Percentiles rank a stretch among this genome's conserved stretches.
These are phyloP conservation scores for Wickerhamiella parazyma DNA, from an alignment of 805 yeast genomes.

Conservation along the genomic window DNA sequence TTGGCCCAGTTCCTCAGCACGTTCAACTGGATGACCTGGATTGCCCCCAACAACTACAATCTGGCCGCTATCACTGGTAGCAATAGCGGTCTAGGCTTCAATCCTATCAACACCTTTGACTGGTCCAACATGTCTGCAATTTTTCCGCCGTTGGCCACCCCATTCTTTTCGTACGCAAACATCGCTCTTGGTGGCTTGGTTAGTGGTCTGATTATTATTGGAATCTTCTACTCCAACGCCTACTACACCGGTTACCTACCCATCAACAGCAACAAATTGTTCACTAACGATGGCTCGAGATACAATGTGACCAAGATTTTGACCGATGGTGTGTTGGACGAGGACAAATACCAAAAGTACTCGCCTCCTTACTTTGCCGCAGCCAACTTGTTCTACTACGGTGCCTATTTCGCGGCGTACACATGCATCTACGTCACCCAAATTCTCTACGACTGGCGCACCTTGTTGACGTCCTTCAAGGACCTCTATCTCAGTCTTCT, in stretches of 20 bases:
- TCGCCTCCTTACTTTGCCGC: constrained; percentile 50
- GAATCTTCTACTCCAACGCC: constrained; percentile 31
- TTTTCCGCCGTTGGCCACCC: constrained; percentile 22
- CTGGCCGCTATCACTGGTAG: constrained; percentile 54
- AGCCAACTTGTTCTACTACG: constrained; percentile 39
- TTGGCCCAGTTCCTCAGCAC: constrained; percentile 48
- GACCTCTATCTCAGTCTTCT: constrained; percentile 9
- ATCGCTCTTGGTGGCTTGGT: constrained; percentile 26
- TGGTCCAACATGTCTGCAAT: constrained; percentile 38
- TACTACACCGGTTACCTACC: constrained; percentile 31
- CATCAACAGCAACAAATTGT: constrained; percentile 35
- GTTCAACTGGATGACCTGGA: constrained; percentile 56
- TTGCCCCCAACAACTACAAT: constrained; percentile 37
- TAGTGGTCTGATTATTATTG: constrained; percentile 22
- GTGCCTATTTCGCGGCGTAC: constrained; percentile 38
- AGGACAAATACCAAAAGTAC: constrained; percentile 32
- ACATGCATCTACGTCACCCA: constrained; percentile 42
- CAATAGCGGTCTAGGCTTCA: constrained; percentile 37
- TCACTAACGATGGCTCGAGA: constrained; percentile 36
- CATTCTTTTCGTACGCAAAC: constrained; percentile 30
- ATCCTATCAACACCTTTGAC: constrained; percentile 27
- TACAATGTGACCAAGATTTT: constrained; percentile 34
- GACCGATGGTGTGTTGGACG: constrained; percentile 31
- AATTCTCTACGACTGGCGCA: constrained; percentile 32
- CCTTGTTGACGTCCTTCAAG: constrained; percentile 20